These are phyloP conservation scores for Piloderma croceum DNA, from an alignment of 768 basidiomycete species.

Conservation along the genomic window DNA sequence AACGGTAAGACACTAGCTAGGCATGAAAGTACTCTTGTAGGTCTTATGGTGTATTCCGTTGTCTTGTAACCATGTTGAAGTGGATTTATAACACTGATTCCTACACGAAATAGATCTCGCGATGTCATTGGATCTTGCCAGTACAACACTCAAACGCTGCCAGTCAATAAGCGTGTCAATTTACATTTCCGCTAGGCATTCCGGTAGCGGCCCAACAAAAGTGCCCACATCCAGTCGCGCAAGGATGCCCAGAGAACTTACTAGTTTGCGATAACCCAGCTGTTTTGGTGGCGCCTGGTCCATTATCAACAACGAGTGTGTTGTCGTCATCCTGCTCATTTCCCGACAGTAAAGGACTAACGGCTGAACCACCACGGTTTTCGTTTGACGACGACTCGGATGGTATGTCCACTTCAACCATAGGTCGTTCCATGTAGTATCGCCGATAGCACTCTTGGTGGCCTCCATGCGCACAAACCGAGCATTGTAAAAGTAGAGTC, in stretches of 20 bases:
- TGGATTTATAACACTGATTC: no score
- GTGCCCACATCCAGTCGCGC: slow-evolving; percentile 81
- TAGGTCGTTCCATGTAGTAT: slow-evolving; percentile 57
- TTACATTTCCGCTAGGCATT: no score
- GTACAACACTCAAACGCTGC: no score
- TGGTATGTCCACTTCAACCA: slow-evolving; percentile 39
- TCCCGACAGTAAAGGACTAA: neutral
- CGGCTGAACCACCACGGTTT: slow-evolving; percentile 1
- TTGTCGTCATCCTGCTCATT: slow-evolving; percentile 6
- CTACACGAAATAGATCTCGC: no score
- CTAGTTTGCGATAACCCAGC: slow-evolving; percentile 8
- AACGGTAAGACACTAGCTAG: no score
- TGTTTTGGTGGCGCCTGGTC: slow-evolving; percentile 17
- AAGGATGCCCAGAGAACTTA: slow-evolving; percentile 51
- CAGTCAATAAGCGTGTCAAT: no score
- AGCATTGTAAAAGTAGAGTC: slow-evolving; percentile 65
- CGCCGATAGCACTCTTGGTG: slow-evolving; percentile 72
- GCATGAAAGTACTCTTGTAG: no score
- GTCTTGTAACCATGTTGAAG: no score
- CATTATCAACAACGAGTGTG: slow-evolving; percentile 8
- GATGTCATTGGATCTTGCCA: no score
- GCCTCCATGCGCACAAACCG: slow-evolving; percentile 74
- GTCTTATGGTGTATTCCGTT: no score
- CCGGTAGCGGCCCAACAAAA: slow-evolving; percentile 66
- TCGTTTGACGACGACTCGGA: slow-evolving; percentile 11